These are phyloP conservation scores for Phallus indusiatus DNA, from an alignment of 768 basidiomycete species.

Conservation along the genomic window DNA sequence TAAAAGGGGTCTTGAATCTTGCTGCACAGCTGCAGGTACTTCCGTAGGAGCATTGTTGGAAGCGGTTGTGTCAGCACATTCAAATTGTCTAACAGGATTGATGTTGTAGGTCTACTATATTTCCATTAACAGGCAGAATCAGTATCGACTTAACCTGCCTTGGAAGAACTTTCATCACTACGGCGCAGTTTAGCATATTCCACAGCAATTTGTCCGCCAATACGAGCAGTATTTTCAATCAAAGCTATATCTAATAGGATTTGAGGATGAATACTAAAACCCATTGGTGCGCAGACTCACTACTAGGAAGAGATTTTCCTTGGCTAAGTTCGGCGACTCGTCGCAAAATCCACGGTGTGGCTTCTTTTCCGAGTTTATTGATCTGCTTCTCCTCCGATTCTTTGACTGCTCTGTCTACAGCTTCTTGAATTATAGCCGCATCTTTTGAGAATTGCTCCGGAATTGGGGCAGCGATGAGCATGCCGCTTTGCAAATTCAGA, in stretches of 20 bases:
- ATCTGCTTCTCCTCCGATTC: constrained; percentile 81
- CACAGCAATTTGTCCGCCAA: constrained; percentile 73
- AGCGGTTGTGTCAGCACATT: neutral
- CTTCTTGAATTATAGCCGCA: constrained; percentile 63
- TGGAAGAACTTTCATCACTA: constrained; percentile 13
- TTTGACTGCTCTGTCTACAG: constrained; percentile 73
- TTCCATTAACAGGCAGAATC: neutral
- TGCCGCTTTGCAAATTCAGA: constrained; percentile 66
- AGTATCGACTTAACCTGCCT: neutral
- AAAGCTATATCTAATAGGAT: constrained; percentile 62
- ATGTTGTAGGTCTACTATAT: neutral
- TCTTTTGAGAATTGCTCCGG: constrained; percentile 60
- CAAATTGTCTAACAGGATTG: neutral
- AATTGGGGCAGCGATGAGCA: constrained; percentile 83
- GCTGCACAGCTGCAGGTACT: neutral
- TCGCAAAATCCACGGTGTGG: constrained; percentile 86
- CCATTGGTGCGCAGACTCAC: constrained; percentile 30
- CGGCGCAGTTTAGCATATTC: constrained; percentile 51
- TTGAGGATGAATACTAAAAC: neutral
- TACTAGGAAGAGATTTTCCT: constrained; percentile 64
- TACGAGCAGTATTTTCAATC: constrained; percentile 76
- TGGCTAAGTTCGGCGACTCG: constrained; percentile 74
- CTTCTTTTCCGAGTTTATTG: constrained; percentile 76
- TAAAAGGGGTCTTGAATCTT: constrained; percentile 30
- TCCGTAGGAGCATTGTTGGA: no score